Percentiles rank a stretch among this genome's conserved stretches.
These are phyloP conservation scores for Lipomyces yamadae DNA, from an alignment of 805 yeast species.

Conservation along the genomic window DNA sequence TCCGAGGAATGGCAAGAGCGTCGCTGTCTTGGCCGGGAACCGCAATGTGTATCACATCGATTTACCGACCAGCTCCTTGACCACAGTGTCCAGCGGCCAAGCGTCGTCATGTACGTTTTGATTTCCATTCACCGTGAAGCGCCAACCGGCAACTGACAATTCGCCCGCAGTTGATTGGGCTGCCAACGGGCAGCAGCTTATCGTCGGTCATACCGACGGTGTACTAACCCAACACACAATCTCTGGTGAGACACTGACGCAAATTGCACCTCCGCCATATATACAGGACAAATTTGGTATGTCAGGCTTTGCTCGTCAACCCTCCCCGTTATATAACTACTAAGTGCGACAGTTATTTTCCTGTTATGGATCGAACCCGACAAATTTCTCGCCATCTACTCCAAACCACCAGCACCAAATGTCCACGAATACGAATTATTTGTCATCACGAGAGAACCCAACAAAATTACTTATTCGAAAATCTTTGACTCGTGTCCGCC, in stretches of 20 bases:
- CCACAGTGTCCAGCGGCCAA: not conserved
- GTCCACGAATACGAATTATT: slow-evolving; percentile 36
- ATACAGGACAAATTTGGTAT: slow-evolving; percentile 19
- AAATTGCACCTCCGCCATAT: slow-evolving; percentile 31
- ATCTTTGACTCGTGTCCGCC: slow-evolving; percentile 44
- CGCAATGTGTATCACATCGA: slow-evolving; percentile 17
- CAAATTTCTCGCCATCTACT: slow-evolving; percentile 39
- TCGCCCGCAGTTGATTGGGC: slow-evolving; percentile 40
- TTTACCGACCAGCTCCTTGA: not conserved
- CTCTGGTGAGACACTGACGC: slow-evolving; percentile 23
- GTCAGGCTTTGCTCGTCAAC: not conserved
- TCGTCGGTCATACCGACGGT: slow-evolving; percentile 38
- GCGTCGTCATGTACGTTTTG: slow-evolving; percentile 16
- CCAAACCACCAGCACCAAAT: slow-evolving; percentile 31
- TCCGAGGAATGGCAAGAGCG: slow-evolving; percentile 30
- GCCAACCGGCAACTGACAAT: not conserved
- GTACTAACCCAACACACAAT: slow-evolving; percentile 29
- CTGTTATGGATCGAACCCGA: slow-evolving; percentile 39
- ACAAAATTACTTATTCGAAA: slow-evolving; percentile 22
- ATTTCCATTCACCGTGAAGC: not conserved
- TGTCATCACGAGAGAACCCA: slow-evolving; percentile 25
- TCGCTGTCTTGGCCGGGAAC: slow-evolving; percentile 27
- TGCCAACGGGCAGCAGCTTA: slow-evolving; percentile 40
- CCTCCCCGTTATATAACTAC: no score
- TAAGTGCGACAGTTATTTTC: slow-evolving; percentile 18